Conservation (phyloP, 2,329 filamentous ascomycete genomes). For the Fusarium domesticum region DNA sequence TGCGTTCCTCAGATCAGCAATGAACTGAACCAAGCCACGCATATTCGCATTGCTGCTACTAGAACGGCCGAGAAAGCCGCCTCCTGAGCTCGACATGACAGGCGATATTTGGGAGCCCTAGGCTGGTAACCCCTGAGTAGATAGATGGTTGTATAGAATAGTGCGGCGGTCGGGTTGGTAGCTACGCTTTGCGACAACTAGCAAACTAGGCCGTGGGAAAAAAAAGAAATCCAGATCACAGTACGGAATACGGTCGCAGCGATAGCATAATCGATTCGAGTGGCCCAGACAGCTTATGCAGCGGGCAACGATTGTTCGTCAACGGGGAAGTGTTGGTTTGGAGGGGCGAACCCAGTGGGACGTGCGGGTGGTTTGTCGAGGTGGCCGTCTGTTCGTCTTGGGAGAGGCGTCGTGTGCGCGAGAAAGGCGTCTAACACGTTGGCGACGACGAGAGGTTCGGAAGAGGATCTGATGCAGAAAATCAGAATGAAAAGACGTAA, state of each 20-base stretch:
- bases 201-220: slow-evolving; percentile 6
- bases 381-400: slow-evolving; percentile 11
- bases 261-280: slow-evolving; percentile 33
- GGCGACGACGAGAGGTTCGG: slow-evolving; percentile 13
- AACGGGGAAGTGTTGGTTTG: slow-evolving; percentile 22
- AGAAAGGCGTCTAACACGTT: slow-evolving; percentile 13
- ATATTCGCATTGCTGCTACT: slow-evolving; percentile 65
- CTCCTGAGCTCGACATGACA: slow-evolving; percentile 54
- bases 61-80: slow-evolving; percentile 64
- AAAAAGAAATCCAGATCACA: slow-evolving; percentile 25
- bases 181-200: slow-evolving; percentile 8
- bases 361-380: slow-evolving; percentile 24
- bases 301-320: slow-evolving; percentile 29
- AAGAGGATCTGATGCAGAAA: too few relatives aligned
- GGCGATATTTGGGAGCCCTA: slow-evolving; percentile 11
- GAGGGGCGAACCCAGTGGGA: slow-evolving; percentile 27
- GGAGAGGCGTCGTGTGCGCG: slow-evolving; percentile 20
- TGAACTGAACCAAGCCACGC: slow-evolving; percentile 93
- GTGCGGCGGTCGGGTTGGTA: slow-evolving; percentile 13
- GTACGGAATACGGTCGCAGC: slow-evolving; percentile 25
- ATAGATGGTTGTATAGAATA: slow-evolving; percentile 9
- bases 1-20: slow-evolving; percentile 92
- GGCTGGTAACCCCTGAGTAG: slow-evolving; percentile 17
- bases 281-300: slow-evolving; percentile 27
- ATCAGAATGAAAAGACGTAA: slow-evolving; percentile 4